Evolutionary conservation across 2,329 filamentous ascomycete species (phyloP), one percentile per base, ranked within the genome.

Genomic region (Ilyonectria robusta): DNA sequence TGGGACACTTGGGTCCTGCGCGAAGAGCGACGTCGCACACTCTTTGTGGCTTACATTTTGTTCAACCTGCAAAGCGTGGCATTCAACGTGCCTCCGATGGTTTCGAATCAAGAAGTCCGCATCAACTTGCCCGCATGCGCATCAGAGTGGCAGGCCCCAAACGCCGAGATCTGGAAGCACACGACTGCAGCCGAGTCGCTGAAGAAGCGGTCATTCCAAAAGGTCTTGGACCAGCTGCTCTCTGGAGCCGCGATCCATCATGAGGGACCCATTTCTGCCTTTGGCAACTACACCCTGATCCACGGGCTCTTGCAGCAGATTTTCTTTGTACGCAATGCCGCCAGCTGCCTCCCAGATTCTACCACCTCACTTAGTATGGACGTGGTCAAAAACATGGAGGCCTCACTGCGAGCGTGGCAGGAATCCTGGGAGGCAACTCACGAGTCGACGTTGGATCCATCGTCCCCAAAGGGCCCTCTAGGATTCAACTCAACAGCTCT

Each of bases 401-500:
- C 42, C 11, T 59, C 65, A 1, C 48, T 67, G 8, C 59, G 60
- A 21, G 48, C 37, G 4, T 68, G 66, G 66, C 66, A 68, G 19
- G 29, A 31, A 35, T 57, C 37, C 2, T 68, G 66, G 66, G 58
- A 62, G 17, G 31, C 44, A 2, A 65, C 48, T 4, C 50, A 51
- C 4, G 65, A 67, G 23, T 68, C 66, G 6, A 58, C 62, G 10
- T 11, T 66, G 11, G 65, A 68, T 26, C 65, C 65, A 2, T 65
- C 62, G 6, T 55, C 55, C 9, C 64, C 64, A 2, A 58, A 62
- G 91, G 92, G 92, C 4, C 81, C 94, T 1, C 89, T 94, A 0
- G 85, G 85, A 31, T 89, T 87, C 68, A 93, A 94, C 72, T 70
- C 71, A 4, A 76, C 75, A 8, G 76, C 78, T 4, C 67, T 79